phyloP scores from a whole-genome alignment of 345 rosid genomes.

The Corymbia maculata region DNA sequence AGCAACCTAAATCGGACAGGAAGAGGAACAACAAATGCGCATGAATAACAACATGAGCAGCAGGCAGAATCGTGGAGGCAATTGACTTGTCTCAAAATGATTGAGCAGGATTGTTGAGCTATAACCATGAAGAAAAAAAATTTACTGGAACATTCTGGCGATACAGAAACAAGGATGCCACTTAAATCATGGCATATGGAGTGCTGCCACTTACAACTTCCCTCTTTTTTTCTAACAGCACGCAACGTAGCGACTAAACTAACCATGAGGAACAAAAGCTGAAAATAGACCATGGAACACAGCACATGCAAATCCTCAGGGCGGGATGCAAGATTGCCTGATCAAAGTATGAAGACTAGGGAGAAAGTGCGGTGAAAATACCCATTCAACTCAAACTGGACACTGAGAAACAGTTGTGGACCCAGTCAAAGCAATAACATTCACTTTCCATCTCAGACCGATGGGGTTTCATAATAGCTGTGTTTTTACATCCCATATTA shows the following conservation, averaged over 20 bases:
- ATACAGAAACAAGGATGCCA: not conserved
- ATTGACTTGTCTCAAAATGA: not conserved
- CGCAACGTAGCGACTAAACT: not conserved
- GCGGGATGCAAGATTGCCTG: not conserved
- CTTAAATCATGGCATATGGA: not conserved
- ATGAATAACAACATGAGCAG: not conserved
- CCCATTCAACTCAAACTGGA: not conserved
- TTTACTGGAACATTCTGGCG: not conserved
- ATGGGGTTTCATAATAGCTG: conserved; percentile 30
- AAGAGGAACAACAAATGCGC: not conserved
- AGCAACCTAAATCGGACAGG: not conserved
- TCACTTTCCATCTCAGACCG: not conserved
- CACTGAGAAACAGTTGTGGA: conserved; percentile 1
- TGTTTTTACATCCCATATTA: conserved; percentile 94
- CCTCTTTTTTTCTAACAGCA: not conserved
- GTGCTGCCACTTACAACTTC: not conserved
- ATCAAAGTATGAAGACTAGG: not conserved
- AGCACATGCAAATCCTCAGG: not conserved
- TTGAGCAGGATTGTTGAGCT: not conserved
- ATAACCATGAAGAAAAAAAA: not conserved
- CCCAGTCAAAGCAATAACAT: not conserved
- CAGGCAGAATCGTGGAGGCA: not conserved
- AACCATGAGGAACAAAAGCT: not conserved
- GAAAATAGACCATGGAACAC: not conserved
- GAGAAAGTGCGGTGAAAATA: not conserved